Conservation (phyloP, 768 basidiomycete species). For the Phanerochaete carnosa region DNA sequence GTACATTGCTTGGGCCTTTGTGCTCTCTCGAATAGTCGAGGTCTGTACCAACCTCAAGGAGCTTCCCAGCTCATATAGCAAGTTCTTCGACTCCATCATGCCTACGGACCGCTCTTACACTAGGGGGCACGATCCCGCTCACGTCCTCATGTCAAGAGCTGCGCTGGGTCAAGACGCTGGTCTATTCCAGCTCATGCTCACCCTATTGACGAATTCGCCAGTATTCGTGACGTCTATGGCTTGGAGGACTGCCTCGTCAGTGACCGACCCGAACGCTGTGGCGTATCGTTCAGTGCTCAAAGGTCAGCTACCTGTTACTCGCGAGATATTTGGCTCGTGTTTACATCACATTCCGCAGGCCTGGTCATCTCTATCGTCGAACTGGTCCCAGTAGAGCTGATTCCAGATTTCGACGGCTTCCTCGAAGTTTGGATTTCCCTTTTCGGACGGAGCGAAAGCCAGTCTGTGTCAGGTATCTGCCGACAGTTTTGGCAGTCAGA, state of each 20-base stretch:
- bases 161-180: slow-evolving; percentile 58
- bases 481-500: slow-evolving; percentile 83
- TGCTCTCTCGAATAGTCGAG: slow-evolving; percentile 61
- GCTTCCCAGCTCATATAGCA: slow-evolving; percentile 50
- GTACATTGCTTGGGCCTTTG: slow-evolving; percentile 82
- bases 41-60: slow-evolving; percentile 45
- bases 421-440: slow-evolving; percentile 78
- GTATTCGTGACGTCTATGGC: slow-evolving; percentile 73
- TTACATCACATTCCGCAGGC: slow-evolving; percentile 40
- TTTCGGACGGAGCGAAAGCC: slow-evolving; percentile 69
- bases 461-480: slow-evolving; percentile 65
- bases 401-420: slow-evolving; percentile 69
- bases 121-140: slow-evolving; percentile 55
- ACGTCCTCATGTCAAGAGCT: slow-evolving; percentile 55
- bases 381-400: slow-evolving; percentile 69
- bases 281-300: slow-evolving; percentile 82
- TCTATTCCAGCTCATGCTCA: slow-evolving; percentile 53
- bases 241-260: slow-evolving; percentile 62
- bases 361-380: slow-evolving; percentile 74
- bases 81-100: slow-evolving; percentile 53
- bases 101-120: slow-evolving; percentile 41
- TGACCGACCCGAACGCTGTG: slow-evolving; percentile 74
- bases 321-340: background rate
- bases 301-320: slow-evolving; percentile 43
- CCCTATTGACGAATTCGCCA: slow-evolving; percentile 65